phyloP scores from a whole-genome alignment of 2,329 filamentous ascomycete genomes.

The Pezicula rhizophila region DNA sequence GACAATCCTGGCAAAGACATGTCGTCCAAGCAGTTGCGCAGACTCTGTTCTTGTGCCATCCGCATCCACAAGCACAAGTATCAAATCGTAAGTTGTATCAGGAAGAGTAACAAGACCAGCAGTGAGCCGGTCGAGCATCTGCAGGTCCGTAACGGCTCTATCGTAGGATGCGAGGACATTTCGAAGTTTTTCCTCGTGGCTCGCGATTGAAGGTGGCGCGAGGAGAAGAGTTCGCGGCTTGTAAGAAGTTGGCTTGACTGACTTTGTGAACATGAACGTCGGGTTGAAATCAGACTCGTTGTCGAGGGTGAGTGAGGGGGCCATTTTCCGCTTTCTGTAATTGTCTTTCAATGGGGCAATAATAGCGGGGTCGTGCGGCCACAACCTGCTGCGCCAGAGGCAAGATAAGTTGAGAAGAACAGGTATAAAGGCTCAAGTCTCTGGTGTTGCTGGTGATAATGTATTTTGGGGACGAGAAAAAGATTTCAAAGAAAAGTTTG shows the following conservation, averaged over 20 bases:
- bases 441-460: too few relatives aligned
- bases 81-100: conserved; percentile 69
- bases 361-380: background rate
- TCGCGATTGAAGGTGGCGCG: conserved; percentile 82
- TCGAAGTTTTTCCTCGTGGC: conserved; percentile 73
- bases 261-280: conserved; percentile 12
- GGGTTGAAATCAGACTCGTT: conserved; percentile 25
- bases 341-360: background rate
- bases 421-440: too few relatives aligned
- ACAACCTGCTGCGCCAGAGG: background rate
- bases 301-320: conserved; percentile 25
- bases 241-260: conserved; percentile 13
- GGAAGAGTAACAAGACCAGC: conserved; percentile 76
- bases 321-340: conserved; percentile 10
- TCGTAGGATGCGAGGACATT: conserved; percentile 67
- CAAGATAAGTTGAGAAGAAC: background rate
- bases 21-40: conserved; percentile 56
- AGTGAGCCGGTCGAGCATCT: conserved; percentile 94
- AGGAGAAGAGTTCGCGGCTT: conserved; percentile 68
- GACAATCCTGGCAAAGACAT: conserved; percentile 65
- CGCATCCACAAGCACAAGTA: conserved; percentile 77
- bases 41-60: conserved; percentile 61
- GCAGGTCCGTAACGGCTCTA: conserved; percentile 74
- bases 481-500: too few relatives aligned
- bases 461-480: too few relatives aligned